These are phyloP conservation scores for Carex pumila DNA, from an alignment of 176 grass and related monocot genomes.

Conservation along the genomic window DNA sequence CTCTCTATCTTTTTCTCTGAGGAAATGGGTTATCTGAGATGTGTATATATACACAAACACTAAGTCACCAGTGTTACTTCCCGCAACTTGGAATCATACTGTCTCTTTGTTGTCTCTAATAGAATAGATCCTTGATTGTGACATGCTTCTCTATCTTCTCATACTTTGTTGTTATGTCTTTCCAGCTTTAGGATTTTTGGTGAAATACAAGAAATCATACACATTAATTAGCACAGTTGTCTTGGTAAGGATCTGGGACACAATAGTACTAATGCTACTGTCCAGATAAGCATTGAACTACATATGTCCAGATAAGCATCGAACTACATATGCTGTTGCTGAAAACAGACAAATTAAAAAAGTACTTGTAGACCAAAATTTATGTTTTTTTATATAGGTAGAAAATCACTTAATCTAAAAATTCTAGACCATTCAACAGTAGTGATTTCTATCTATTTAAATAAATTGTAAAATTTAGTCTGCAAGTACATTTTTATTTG, in stretches of 20 bases:
- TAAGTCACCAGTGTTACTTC: background rate
- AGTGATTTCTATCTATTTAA: no score
- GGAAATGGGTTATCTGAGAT: background rate
- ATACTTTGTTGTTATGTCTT: background rate
- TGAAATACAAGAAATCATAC: background rate
- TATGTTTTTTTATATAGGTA: no score
- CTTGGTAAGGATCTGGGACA: background rate
- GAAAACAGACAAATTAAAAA: background rate
- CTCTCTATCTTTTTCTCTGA: background rate
- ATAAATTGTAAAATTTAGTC: no score
- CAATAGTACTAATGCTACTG: background rate
- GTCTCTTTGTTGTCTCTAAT: conserved; percentile 10
- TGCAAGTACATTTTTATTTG: no score
- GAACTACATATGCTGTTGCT: background rate
- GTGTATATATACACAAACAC: background rate
- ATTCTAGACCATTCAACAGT: no score
- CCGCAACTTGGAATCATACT: background rate
- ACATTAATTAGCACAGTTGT: background rate
- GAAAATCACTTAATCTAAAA: no score
- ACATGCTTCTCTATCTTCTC: background rate
- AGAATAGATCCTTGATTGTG: conserved; percentile 15
- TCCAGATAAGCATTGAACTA: background rate
- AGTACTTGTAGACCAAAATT: no score
- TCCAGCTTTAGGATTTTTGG: background rate
- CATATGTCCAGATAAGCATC: background rate